Evolutionary conservation across 2,329 filamentous ascomycete species (phyloP), one percentile per base, ranked within the genome.

Genomic region (Thielaviopsis ethacetica): DNA sequence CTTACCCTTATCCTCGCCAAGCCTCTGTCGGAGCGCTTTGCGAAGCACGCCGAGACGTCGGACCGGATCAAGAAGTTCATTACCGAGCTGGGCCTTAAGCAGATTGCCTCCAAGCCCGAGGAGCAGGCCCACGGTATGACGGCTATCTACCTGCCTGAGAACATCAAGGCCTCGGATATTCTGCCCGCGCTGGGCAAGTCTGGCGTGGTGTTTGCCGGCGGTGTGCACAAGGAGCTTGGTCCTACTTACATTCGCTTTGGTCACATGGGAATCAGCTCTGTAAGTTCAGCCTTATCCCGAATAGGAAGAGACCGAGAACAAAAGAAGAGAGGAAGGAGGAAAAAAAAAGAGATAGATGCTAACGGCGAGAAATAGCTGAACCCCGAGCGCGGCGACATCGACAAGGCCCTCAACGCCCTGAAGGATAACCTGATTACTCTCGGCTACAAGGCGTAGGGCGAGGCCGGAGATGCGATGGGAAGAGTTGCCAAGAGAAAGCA

Each of bases 51-150:
- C 64, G 83, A 84, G 63, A 82, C 83, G 7, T 95, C 89, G 0
- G 82, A 93, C 71, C 85, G 83, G 70, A 82, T 97, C 70, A 97
- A 98, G 81, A 82, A 88, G 68, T 82, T 86, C 19, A 77, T 96
- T 56, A 73, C 81, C 5, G 85, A 86, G 56, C 76, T 97, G 41
- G 93, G 93, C 3, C 78, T 98, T 61, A 86, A 89, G 74, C 87
- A 96, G 69, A 78, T 98, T 44, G 91, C 93, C 22, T 72, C 80
- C 41, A 87, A 91, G 70, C 85, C 87, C 0, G 89, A 91, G 66
- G 86, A 95, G 72, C 91, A 97, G 74, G 90, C 93, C 50, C 91
- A 95, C 71, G 90, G 88, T 66, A 98, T 98, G 93, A 98, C 93
- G 3, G 91, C 93, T 61, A 93, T 98, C 65, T 96, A 93, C 72